A percentile compares a stretch with the other conserved stretches of the same genome.
Conservation (phyloP, 192 early-diverging fungal species). For the Backusella psychrophila region DNA sequence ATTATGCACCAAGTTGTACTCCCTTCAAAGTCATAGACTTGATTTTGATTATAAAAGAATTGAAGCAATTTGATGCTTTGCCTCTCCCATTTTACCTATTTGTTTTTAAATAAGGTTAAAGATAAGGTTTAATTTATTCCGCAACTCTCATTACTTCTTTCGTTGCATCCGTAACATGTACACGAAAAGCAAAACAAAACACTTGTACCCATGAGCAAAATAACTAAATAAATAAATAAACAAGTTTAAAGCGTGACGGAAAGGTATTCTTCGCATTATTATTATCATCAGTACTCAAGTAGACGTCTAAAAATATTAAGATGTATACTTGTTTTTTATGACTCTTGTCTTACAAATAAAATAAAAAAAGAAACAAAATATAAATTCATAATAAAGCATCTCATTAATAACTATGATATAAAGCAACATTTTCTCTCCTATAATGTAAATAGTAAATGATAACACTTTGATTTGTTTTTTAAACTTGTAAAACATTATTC, state of each 20-base stretch:
- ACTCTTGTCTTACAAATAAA: too few species aligned
- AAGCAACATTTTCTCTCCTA: too few species aligned
- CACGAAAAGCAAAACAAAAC: not conserved
- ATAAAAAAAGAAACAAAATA: too few species aligned
- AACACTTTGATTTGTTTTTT: too few species aligned
- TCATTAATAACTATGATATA: too few species aligned
- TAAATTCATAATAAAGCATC: too few species aligned
- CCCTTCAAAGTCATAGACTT: not conserved
- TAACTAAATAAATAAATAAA: not conserved
- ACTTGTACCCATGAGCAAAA: constrained; percentile 4
- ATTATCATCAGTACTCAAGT: not conserved
- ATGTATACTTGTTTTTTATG: not conserved
- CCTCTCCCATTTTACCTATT: not conserved
- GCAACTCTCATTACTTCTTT: not conserved
- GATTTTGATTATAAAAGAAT: not conserved
- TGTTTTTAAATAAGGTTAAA: not conserved
- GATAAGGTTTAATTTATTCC: constrained; percentile 8
- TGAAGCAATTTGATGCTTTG: not conserved
- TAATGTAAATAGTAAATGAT: too few species aligned
- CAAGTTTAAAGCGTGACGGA: not conserved
- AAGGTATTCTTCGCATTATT: not conserved
- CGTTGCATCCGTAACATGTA: not conserved
- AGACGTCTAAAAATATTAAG: not conserved
- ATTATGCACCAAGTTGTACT: not conserved
- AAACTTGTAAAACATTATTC: too few species aligned